Evolutionary conservation across 1,284 basidiomycete species (phyloP), one percentile per base, ranked within the genome.

Genomic region (Malassezia sp.): DNA sequence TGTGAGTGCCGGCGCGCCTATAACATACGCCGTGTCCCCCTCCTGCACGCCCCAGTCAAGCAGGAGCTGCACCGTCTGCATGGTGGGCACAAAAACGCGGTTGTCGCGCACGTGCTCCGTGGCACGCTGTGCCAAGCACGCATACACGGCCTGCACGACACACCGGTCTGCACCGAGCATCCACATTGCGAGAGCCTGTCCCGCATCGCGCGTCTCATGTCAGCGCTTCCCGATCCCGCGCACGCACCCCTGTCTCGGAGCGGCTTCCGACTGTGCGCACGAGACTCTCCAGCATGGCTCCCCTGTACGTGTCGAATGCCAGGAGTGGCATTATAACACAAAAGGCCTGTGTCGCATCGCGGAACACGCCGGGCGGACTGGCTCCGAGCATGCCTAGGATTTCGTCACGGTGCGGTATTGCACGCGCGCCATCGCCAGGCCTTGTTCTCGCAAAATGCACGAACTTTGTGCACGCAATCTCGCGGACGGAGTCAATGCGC

Each of bases 401-500:
- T 0, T 8, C n/a, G 8, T 23, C 37, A 6, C 24, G 18, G 5
- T 12, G 23, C n/a, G 47, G 47, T 9, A 57, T 32, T 3, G 51
- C 53, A 20, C 52, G 47, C 0, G 41, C 42, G 1, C 12, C 6
- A n/a, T n/a, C n/a, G n/a, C n/a, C n/a, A n/a, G n/a, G n/a, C n/a
- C n/a, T n/a, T n/a, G n/a, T n/a, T n/a, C n/a, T n/a, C n/a, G n/a
- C n/a, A n/a, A n/a, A n/a, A n/a, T n/a, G n/a, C n/a, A n/a, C n/a
- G n/a, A n/a, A n/a, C n/a, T n/a, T n/a, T n/a, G 60, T 61, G 18
- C 85, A 87, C 2, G 85, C 82, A 32, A 79, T 79, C 48, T 82
- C 80, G 26, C 90, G 78, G 24, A 96, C 84, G 59, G 84, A 85
- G 65, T 95, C 89, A 21, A 96, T 78, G 53, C 88, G 77, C 71